Percentiles rank a stretch among this genome's conserved stretches.
Evolutionary conservation across 345 rosid genomes (phyloP).

Genomic region (Arabis hirsuta): DNA sequence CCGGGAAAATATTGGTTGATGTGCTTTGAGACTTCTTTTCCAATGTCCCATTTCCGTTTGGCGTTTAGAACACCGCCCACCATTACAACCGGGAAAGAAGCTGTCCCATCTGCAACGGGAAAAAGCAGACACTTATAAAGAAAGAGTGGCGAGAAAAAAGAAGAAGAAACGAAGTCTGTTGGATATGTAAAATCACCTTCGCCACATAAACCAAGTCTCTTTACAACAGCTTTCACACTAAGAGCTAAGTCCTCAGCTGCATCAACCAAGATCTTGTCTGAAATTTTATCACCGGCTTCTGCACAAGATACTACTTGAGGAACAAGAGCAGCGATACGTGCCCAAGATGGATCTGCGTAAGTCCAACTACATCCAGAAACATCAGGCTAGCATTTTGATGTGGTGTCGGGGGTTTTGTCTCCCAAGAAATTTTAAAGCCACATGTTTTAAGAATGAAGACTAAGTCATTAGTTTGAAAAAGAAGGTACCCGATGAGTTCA

Average conservation of each 20-base stretch:
- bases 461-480: slow-evolving; percentile 26
- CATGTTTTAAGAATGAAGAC: background rate
- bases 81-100: slow-evolving; percentile 61
- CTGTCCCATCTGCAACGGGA: slow-evolving; percentile 48
- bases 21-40: slow-evolving; percentile 59
- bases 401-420: background rate
- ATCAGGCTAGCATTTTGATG: slow-evolving; percentile 14
- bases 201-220: slow-evolving; percentile 60
- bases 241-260: slow-evolving; percentile 58
- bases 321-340: slow-evolving; percentile 67
- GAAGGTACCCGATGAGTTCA: slow-evolving; percentile 48
- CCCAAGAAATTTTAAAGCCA: slow-evolving; percentile 4
- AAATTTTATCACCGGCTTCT: slow-evolving; percentile 59
- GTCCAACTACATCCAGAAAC: slow-evolving; percentile 57
- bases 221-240: slow-evolving; percentile 67
- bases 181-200: slow-evolving; percentile 44
- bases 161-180: background rate
- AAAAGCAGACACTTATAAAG: slow-evolving; percentile 3
- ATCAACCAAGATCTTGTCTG: slow-evolving; percentile 53
- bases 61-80: slow-evolving; percentile 65
- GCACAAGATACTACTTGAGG: slow-evolving; percentile 64
- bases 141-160: background rate
- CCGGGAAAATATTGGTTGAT: slow-evolving; percentile 50
- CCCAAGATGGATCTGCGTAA: slow-evolving; percentile 67
- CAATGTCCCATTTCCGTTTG: slow-evolving; percentile 60